These are phyloP conservation scores for Aspergillus fischeri DNA, from an alignment of 2,329 filamentous ascomycete species.

Conservation along the genomic window DNA sequence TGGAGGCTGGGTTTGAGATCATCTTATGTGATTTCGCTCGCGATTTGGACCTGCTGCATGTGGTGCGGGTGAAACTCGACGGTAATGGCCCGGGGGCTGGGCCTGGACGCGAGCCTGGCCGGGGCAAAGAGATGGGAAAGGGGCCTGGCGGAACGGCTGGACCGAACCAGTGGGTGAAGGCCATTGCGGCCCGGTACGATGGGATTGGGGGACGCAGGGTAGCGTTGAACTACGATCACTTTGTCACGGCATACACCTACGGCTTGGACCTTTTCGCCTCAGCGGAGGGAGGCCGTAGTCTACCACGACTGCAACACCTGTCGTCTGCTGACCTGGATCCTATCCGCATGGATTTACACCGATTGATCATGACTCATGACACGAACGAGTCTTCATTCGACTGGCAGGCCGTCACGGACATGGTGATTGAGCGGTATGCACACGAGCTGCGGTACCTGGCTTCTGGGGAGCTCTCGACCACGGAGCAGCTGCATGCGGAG, in stretches of 20 bases:
- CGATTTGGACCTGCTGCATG: slow-evolving; percentile 35
- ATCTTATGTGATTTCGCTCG: slow-evolving; percentile 62
- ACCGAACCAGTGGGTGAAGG: slow-evolving; percentile 13
- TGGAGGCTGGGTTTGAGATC: slow-evolving; percentile 68
- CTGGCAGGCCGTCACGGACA: slow-evolving; percentile 66
- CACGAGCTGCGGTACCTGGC: slow-evolving; percentile 46
- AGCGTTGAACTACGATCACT: slow-evolving; percentile 45
- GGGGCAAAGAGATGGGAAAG: neutral
- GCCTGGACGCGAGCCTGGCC: neutral
- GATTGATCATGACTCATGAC: slow-evolving; percentile 36
- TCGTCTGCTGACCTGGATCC: slow-evolving; percentile 27
- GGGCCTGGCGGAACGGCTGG: neutral
- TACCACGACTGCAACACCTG: slow-evolving; percentile 38
- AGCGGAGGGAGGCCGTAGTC: slow-evolving; percentile 25
- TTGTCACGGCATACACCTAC: slow-evolving; percentile 47
- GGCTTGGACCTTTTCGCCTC: slow-evolving; percentile 38
- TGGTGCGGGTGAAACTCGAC: slow-evolving; percentile 20
- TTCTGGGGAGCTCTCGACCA: slow-evolving; percentile 22
- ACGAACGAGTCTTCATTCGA: slow-evolving; percentile 38
- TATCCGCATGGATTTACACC: slow-evolving; percentile 44
- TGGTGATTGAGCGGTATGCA: slow-evolving; percentile 61
- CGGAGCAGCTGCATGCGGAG: slow-evolving; percentile 24
- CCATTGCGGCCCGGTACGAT: slow-evolving; percentile 28
- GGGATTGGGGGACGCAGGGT: slow-evolving; percentile 40
- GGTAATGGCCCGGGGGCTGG: neutral